These are phyloP conservation scores for Pezicula radicicola DNA, from an alignment of 2,329 filamentous ascomycete genomes.

Conservation along the genomic window DNA sequence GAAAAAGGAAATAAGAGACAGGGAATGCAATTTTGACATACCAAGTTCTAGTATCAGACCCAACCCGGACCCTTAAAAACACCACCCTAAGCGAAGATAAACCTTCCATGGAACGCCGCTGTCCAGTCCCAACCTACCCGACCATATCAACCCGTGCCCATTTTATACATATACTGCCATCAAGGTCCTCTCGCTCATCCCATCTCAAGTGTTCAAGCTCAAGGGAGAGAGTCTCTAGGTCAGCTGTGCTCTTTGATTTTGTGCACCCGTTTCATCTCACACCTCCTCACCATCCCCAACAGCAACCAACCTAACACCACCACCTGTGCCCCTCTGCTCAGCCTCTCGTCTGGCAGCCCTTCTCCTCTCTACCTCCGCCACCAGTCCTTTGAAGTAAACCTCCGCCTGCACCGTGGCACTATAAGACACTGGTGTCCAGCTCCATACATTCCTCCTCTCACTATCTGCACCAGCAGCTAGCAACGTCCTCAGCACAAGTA, in stretches of 20 bases:
- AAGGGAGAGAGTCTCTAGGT: too few relatives aligned
- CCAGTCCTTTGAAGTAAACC: slow-evolving; percentile 76
- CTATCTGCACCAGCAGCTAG: slow-evolving; percentile 77
- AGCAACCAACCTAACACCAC: slow-evolving; percentile 20
- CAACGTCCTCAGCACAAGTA: slow-evolving; percentile 73
- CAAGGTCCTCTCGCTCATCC: too few relatives aligned
- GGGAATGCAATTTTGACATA: too few relatives aligned
- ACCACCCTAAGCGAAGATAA: too few relatives aligned
- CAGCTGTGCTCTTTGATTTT: not conserved
- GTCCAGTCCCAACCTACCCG: too few relatives aligned
- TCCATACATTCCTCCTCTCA: slow-evolving; percentile 68
- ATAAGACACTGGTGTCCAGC: slow-evolving; percentile 82
- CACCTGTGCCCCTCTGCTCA: slow-evolving; percentile 18
- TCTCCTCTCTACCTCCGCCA: slow-evolving; percentile 67
- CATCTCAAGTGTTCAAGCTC: too few relatives aligned
- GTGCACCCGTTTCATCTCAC: slow-evolving; percentile 1
- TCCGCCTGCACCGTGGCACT: slow-evolving; percentile 79
- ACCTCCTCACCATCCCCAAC: slow-evolving; percentile 11
- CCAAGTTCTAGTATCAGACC: too few relatives aligned
- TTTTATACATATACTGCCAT: too few relatives aligned
- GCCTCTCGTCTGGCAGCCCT: slow-evolving; percentile 38
- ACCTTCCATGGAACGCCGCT: too few relatives aligned
- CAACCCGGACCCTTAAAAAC: too few relatives aligned
- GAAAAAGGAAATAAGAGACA: too few relatives aligned
- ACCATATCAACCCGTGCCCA: too few relatives aligned